Base-by-base conservation (phyloP, 805 yeast genomes). In the Lachancea kluyveri region DNA sequence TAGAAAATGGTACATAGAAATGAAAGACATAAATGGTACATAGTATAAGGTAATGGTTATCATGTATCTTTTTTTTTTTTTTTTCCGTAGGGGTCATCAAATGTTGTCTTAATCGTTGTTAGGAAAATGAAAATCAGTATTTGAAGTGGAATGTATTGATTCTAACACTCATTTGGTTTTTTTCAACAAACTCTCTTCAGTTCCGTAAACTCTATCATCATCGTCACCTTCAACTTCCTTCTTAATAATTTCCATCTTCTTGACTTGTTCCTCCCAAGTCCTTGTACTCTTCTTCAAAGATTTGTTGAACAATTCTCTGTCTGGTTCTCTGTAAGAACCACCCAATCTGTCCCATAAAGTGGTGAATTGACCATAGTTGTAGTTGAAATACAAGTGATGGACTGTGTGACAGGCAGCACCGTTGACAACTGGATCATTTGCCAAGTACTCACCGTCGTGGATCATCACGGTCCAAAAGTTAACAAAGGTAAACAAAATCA, bases 391-490 rank as follows among this genome's bases (percentile, higher is more conserved):
- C 48, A 92, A 65, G 57, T 92, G 98, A 62, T 92, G 98, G 28
- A 90, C 78, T 1, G 98, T 88, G 65, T 92, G 98, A 62, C 97
- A 90, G 5, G 98, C 98, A 11, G 97, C 88, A 50, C 98, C 98
- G 61, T 92, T 92, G 45, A 92, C 81, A 37, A 86, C 73, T 5
- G 96, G 95, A 58, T 87, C 94, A 59, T 85, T 82, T 26, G 95
- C 82, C 68, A 90, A 60, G 60, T 87, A 92, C 57, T 88, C 92
- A 44, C 98, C 98, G 55, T 92, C 98, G 62, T 92, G 98, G 54
- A 92, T 92, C 92, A 90, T 82, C 25, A 92, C 95, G 9, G 98
- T 85, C 98, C 98, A 92, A 59, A 90, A 79, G 63, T 92, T 90
- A 43, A 92, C 96, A 62, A 87, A 80, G 0, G 90, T 77, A 67